Percentiles rank a stretch among this genome's conserved stretches.
phyloP scores from a whole-genome alignment of 495 filamentous ascomycete genomes.

The Hyaloscypha finlandica region DNA sequence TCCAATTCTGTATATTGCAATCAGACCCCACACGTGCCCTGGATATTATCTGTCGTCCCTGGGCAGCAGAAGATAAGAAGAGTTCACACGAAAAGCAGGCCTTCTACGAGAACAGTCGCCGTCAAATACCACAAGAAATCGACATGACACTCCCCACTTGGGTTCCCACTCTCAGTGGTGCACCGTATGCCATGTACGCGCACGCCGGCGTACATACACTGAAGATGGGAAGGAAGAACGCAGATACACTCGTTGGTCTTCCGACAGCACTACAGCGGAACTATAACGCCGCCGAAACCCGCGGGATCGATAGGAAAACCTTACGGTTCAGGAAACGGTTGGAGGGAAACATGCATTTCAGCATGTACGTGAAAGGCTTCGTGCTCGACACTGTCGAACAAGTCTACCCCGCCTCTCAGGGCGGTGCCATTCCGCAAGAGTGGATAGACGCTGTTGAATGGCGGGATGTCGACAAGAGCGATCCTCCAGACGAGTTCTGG shows the following conservation, averaged over 20 bases:
- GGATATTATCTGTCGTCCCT: not conserved
- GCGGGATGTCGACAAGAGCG: not conserved
- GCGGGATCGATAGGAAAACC: not conserved
- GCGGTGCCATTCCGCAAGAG: not conserved
- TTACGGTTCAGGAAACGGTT: not conserved
- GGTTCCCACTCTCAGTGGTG: not conserved
- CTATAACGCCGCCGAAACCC: constrained; percentile 4
- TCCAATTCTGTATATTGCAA: not conserved
- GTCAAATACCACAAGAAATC: not conserved
- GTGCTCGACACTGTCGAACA: not conserved
- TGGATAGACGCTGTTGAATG: not conserved
- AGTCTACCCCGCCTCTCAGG: not conserved
- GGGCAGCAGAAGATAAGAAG: constrained; percentile 3
- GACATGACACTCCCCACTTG: not conserved
- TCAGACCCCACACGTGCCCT: not conserved
- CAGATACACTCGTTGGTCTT: not conserved
- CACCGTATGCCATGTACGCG: not conserved
- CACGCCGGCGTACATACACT: not conserved
- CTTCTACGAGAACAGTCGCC: not conserved
- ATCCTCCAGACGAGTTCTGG: constrained; percentile 6
- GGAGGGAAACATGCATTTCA: not conserved
- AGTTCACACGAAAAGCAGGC: not conserved
- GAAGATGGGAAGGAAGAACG: not conserved
- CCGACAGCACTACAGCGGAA: not conserved
- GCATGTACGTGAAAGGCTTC: constrained; percentile 4